Evolutionary conservation across 345 rosid genomes (phyloP).

Genomic region (Angophora floribunda): DNA sequence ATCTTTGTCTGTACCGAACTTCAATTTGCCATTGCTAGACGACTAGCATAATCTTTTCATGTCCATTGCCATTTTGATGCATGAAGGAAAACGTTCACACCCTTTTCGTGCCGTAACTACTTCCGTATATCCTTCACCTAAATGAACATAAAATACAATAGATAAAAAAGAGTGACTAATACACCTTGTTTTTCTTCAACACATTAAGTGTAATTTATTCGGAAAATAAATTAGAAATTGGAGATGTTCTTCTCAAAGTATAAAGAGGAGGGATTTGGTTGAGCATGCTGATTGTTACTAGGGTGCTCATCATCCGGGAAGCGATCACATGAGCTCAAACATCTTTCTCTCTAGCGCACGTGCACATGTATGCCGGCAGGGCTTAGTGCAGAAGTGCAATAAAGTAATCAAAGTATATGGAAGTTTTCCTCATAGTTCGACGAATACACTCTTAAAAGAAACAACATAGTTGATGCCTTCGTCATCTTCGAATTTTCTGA

Average conservation of each 20-base stretch:
- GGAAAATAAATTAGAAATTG: not conserved
- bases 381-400: not conserved
- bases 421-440: too few relatives aligned
- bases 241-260: not conserved
- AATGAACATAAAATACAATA: not conserved
- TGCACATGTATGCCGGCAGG: not conserved
- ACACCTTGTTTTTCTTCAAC: accelerated
- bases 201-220: not conserved
- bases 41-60: not conserved
- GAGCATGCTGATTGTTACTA: not conserved
- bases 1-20: not conserved
- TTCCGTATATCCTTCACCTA: not conserved
- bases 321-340: not conserved
- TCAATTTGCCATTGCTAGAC: not conserved
- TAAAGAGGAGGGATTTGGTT: not conserved
- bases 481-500: too few relatives aligned
- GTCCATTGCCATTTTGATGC: not conserved
- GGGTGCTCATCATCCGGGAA: not conserved
- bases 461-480: too few relatives aligned
- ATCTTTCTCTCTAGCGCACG: not conserved
- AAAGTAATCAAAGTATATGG: not conserved
- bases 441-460: too few relatives aligned
- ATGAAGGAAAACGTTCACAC: not conserved
- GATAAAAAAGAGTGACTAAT: not conserved
- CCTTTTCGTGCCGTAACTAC: not conserved